Evolutionary conservation across 192 early-diverging fungal species (phyloP), one percentile per base, ranked within the genome.

Genomic region (Coemansia sp.): DNA sequence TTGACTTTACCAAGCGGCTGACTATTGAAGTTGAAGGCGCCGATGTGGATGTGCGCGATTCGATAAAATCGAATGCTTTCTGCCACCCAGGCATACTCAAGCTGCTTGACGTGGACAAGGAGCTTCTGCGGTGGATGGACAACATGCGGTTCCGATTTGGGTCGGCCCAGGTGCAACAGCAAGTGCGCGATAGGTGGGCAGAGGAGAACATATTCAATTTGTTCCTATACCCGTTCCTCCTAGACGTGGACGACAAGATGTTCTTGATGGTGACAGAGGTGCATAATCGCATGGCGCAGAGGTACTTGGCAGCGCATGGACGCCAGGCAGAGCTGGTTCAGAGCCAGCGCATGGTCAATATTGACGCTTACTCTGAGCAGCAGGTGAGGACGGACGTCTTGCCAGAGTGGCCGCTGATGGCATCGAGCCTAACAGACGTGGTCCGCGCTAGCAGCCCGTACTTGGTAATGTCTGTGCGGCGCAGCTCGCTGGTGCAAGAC

Each of bases 401-500:
- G 23, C 65, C 79, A 14, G 68, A 67, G 45, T 82, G 79, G 79
- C 75, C 65, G 25, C 62, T 77, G 31, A 62, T 77, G 50, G 21
- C 71, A 14, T 66, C 75, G 1, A 66, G 63, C 26, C 23, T 13
- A n/a, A n/a, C 21, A 3, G 65, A 34, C 3, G 71, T 74, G 43
- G 33, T 57, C 11, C 33, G 45, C 3, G 75, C 71, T 9, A 58
- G 52, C 34, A 65, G 36, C 13, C 95, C 94, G 11, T 95, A 88
- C 62, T 72, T 97, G 14, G 87, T 97, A 9, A 72, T 97, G 38
- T 88, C 91, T 18, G 77, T 97, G 13, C 83, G 89, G 10, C 80
- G 95, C 31, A 69, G 76, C 39, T 72, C 75, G 59, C 73, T 95
- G 37, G 86, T 97, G 6, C 76, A 87, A 20, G 95, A 97, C 62